These are phyloP conservation scores for Tylopilus sp. DNA, from an alignment of 768 basidiomycete genomes.

Conservation along the genomic window DNA sequence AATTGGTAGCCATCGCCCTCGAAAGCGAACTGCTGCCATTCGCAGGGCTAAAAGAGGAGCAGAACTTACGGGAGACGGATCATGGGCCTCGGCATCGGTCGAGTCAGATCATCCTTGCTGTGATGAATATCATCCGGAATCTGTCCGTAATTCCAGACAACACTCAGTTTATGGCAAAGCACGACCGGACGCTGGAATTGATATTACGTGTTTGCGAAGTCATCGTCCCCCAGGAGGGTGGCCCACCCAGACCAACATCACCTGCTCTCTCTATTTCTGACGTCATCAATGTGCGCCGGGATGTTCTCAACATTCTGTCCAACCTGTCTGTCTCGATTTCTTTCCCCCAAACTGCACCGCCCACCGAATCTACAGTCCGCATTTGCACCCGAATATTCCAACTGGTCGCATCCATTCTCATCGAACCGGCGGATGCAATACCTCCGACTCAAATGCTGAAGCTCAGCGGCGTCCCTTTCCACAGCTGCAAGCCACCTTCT, in stretches of 20 bases:
- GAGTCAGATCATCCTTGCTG: slow-evolving; percentile 60
- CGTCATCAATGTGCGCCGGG: slow-evolving; percentile 69
- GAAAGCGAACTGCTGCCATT: slow-evolving; percentile 61
- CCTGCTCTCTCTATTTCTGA: slow-evolving; percentile 67
- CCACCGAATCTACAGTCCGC: slow-evolving; percentile 41
- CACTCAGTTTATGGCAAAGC: slow-evolving; percentile 56
- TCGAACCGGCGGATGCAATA: slow-evolving; percentile 64
- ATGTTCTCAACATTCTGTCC: slow-evolving; percentile 66
- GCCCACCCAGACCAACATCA: slow-evolving; percentile 43
- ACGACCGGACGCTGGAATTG: slow-evolving; percentile 60
- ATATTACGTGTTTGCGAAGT: slow-evolving; percentile 67
- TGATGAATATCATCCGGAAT: slow-evolving; percentile 83
- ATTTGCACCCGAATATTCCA: slow-evolving; percentile 60
- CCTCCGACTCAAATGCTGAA: slow-evolving; percentile 61
- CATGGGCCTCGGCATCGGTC: slow-evolving; percentile 60
- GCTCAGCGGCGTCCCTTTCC: slow-evolving; percentile 42
- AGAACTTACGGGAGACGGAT: slow-evolving; percentile 47
- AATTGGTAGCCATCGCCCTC: slow-evolving; percentile 54
- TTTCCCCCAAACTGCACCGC: slow-evolving; percentile 40
- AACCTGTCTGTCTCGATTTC: slow-evolving; percentile 54
- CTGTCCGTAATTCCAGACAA: slow-evolving; percentile 77
- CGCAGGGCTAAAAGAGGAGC: slow-evolving; percentile 45
- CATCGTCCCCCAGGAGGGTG: slow-evolving; percentile 31
- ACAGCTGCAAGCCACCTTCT: slow-evolving; percentile 50
- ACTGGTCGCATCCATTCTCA: slow-evolving; percentile 70